These are phyloP conservation scores for Pichia cactophila DNA, from an alignment of 1,139 yeast genomes.

Conservation along the genomic window DNA sequence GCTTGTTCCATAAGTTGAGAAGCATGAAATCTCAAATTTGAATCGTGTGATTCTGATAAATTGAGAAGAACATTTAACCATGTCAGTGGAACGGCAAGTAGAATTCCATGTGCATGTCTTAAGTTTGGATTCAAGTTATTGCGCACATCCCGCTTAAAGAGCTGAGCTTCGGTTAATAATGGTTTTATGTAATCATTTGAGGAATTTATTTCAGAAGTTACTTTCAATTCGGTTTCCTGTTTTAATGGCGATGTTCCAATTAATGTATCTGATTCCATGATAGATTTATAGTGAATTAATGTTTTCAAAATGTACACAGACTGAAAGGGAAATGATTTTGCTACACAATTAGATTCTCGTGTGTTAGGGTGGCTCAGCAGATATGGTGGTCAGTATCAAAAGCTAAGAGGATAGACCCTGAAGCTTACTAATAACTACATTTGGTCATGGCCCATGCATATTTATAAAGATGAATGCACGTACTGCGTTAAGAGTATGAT, in stretches of 20 bases:
- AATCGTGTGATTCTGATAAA: not conserved
- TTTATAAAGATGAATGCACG: too few species aligned
- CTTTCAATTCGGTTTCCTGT: not conserved
- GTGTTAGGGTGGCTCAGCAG: too few species aligned
- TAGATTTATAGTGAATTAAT: slow-evolving; percentile 24
- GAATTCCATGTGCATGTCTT: not conserved
- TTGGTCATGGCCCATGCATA: too few species aligned
- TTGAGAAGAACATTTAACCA: slow-evolving; percentile 4
- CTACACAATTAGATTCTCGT: not conserved
- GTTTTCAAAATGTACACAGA: not conserved
- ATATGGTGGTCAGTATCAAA: too few species aligned
- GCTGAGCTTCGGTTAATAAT: not conserved
- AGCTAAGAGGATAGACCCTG: too few species aligned
- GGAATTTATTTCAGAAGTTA: not conserved
- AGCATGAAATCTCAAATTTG: not conserved
- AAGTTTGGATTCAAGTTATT: slow-evolving; percentile 3
- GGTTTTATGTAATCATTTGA: not conserved
- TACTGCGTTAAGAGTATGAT: too few species aligned
- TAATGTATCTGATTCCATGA: not conserved
- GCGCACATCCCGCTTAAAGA: slow-evolving; percentile 5
- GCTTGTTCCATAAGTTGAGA: not conserved
- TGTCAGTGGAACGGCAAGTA: slow-evolving; percentile 7
- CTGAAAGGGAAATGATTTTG: not conserved
- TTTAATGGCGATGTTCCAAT: not conserved
- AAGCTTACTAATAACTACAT: too few species aligned